phyloP scores from a whole-genome alignment of 495 filamentous ascomycete species.

The Immersiella caudata region DNA sequence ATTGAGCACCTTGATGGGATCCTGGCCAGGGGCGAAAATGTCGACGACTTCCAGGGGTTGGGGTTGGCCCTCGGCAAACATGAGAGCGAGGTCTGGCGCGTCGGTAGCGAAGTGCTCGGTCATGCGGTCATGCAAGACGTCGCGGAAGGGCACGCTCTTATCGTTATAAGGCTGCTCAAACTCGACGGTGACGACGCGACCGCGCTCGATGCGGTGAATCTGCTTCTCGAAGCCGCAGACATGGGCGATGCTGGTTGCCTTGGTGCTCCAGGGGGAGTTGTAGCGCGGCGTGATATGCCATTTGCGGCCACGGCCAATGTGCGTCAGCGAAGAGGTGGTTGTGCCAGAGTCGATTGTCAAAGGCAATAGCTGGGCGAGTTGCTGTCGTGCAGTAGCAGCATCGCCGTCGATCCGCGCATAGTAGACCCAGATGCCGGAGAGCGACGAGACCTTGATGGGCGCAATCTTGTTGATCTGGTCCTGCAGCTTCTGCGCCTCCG shows the following conservation, averaged over 20 bases:
- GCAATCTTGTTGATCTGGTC: conserved; percentile 50
- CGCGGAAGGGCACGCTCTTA: conserved; percentile 61
- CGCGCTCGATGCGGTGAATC: conserved; percentile 85
- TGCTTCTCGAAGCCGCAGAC: conserved; percentile 79
- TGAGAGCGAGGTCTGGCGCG: conserved; percentile 66
- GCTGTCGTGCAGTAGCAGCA: conserved; percentile 34
- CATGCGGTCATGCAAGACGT: conserved; percentile 89
- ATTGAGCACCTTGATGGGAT: conserved; percentile 71
- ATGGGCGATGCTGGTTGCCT: conserved; percentile 89
- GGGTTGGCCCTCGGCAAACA: conserved; percentile 79
- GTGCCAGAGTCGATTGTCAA: conserved; percentile 25
- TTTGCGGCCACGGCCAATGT: conserved; percentile 41
- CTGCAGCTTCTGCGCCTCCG: conserved; percentile 53
- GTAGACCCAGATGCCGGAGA: conserved; percentile 56
- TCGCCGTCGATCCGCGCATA: conserved; percentile 50
- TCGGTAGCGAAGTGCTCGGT: conserved; percentile 72
- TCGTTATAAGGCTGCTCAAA: conserved; percentile 54
- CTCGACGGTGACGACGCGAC: conserved; percentile 68
- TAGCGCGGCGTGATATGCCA: conserved; percentile 80
- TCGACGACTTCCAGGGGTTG: conserved; percentile 71
- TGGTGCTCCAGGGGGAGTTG: conserved; percentile 95
- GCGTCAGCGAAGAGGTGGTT: conserved; percentile 27
- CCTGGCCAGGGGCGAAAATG: conserved; percentile 61
- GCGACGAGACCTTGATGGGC: conserved; percentile 43
- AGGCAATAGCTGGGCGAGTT: conserved; percentile 48